Evolutionary conservation across 495 filamentous ascomycete genomes (phyloP).

Genomic region (Durotheca rogersii): DNA sequence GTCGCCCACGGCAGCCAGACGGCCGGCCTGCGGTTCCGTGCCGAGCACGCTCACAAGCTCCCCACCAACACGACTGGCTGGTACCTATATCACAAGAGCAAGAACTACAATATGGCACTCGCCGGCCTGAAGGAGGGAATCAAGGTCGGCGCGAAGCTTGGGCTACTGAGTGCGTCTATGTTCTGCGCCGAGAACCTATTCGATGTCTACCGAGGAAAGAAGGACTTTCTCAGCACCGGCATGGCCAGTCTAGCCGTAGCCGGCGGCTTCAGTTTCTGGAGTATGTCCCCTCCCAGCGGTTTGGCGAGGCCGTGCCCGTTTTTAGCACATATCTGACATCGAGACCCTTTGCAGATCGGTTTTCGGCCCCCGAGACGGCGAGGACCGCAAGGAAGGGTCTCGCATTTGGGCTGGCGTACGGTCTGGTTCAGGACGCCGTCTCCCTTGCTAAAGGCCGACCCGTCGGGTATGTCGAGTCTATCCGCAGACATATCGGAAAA

Average conservation of each 20-base stretch:
- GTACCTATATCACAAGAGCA: constrained; percentile 97
- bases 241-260: constrained; percentile 78
- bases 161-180: constrained; percentile 65
- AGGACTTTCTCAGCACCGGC: constrained; percentile 74
- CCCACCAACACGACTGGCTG: constrained; percentile 79
- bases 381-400: constrained; percentile 80
- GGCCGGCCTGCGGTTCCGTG: constrained; percentile 79
- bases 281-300: constrained; percentile 50
- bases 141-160: constrained; percentile 70
- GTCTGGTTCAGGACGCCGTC: constrained; percentile 74
- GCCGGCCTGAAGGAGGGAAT: constrained; percentile 76
- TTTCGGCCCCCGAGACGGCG: constrained; percentile 78
- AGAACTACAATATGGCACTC: constrained; percentile 80
- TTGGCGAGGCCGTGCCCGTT: neutral
- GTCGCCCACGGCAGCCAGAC: constrained; percentile 68
- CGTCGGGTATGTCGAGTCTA: constrained; percentile 69
- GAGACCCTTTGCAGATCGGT: constrained; percentile 59
- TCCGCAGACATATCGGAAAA: constrained; percentile 47
- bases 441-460: constrained; percentile 63
- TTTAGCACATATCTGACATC: constrained; percentile 1
- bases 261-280: constrained; percentile 83
- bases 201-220: constrained; percentile 67
- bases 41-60: constrained; percentile 91
- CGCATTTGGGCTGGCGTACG: constrained; percentile 74
- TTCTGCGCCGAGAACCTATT: constrained; percentile 80